These are phyloP conservation scores for Sarocladium brachiariae DNA, from an alignment of 2,329 filamentous ascomycete species.

Conservation along the genomic window DNA sequence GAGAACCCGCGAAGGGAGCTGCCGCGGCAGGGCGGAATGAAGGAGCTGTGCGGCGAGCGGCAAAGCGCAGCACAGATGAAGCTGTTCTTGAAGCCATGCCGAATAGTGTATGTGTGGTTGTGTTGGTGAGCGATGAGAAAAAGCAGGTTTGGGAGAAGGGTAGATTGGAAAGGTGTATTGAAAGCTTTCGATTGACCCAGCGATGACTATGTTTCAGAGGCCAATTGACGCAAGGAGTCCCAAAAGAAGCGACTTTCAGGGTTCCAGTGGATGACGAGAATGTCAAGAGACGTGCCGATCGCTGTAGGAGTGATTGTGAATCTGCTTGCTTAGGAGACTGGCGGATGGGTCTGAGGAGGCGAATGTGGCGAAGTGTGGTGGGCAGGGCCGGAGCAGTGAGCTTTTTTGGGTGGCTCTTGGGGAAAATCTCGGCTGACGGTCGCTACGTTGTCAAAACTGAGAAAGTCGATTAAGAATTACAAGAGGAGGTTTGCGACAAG, in stretches of 20 bases:
- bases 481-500: background rate
- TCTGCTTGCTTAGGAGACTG: background rate
- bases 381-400: no score
- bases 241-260: no score
- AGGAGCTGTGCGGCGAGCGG: constrained; percentile 19
- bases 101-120: constrained; percentile 9
- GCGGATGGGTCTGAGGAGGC: constrained; percentile 2
- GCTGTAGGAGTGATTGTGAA: background rate
- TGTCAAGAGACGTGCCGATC: background rate
- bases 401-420: background rate
- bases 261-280: constrained; percentile 1
- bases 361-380: constrained; percentile 4
- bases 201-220: no score
- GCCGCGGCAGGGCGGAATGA: constrained; percentile 18
- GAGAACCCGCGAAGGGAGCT: constrained; percentile 16
- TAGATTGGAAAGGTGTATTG: background rate
- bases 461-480: constrained; percentile 6
- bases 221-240: no score
- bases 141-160: background rate
- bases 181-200: background rate
- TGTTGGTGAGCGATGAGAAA: background rate
- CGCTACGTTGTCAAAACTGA: background rate
- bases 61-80: constrained; percentile 22
- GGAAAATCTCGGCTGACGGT: background rate
- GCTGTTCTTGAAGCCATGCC: constrained; percentile 15